A percentile compares a stretch with the other conserved stretches of the same genome.
phyloP scores from a whole-genome alignment of 2,329 filamentous ascomycete genomes.

The Blumeria hordei region DNA sequence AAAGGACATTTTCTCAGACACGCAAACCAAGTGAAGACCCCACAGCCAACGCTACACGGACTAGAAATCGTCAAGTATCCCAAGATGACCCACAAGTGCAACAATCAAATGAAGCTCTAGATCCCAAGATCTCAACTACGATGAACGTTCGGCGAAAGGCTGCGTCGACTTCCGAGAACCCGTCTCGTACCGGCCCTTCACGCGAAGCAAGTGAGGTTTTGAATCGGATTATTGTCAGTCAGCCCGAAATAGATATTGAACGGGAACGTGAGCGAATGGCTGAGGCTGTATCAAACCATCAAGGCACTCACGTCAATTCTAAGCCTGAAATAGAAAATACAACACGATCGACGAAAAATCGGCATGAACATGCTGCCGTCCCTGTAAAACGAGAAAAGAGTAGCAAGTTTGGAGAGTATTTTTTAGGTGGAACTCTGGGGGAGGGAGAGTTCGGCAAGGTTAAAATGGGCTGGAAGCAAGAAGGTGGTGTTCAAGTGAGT shows the following conservation, averaged over 20 bases:
- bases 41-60: slow-evolving; percentile 19
- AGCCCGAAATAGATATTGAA: slow-evolving; percentile 48
- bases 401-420: slow-evolving; percentile 85
- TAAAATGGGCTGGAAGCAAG: slow-evolving; percentile 93
- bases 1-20: slow-evolving; percentile 17
- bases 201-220: slow-evolving; percentile 61
- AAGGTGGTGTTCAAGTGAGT: slow-evolving; percentile 58
- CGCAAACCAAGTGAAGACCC: slow-evolving; percentile 16
- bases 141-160: slow-evolving; percentile 13
- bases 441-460: slow-evolving; percentile 98
- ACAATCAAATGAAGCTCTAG: slow-evolving; percentile 18
- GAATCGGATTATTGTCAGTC: slow-evolving; percentile 51
- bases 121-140: slow-evolving; percentile 16
- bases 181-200: slow-evolving; percentile 32
- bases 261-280: slow-evolving; percentile 46
- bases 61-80: slow-evolving; percentile 22
- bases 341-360: slow-evolving; percentile 22
- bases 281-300: slow-evolving; percentile 25
- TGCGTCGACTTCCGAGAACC: slow-evolving; percentile 18
- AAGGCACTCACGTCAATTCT: slow-evolving; percentile 20
- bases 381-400: slow-evolving; percentile 37
- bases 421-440: slow-evolving; percentile 82
- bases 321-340: slow-evolving; percentile 23
- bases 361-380: slow-evolving; percentile 27
- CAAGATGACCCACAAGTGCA: slow-evolving; percentile 20